Conservation (phyloP, 495 filamentous ascomycete genomes). For the Annulohypoxylon bovei region DNA sequence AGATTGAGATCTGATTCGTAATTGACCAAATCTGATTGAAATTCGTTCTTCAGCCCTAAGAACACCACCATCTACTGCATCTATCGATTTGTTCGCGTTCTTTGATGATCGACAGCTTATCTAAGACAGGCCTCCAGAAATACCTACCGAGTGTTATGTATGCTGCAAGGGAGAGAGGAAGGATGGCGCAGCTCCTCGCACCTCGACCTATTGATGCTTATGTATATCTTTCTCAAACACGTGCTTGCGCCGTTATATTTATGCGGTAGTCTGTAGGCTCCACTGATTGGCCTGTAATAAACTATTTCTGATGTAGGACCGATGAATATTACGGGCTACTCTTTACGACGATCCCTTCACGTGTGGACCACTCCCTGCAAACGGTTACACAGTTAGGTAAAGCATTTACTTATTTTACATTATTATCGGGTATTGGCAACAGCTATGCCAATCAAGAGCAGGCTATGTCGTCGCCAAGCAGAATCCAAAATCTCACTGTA, state of each 20-base stretch:
- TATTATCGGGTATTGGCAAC: neutral
- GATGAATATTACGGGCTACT: conserved; percentile 5
- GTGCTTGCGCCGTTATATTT: neutral
- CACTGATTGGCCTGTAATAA: neutral
- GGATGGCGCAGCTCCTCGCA: conserved; percentile 18
- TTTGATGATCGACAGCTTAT: conserved; percentile 17
- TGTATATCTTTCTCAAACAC: neutral
- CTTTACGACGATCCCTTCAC: neutral
- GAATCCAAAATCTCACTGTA: conserved; percentile 32
- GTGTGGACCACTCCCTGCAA: conserved; percentile 5
- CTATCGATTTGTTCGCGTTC: conserved; percentile 7
- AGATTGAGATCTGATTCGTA: neutral
- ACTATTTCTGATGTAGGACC: neutral
- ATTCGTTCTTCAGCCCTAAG: conserved; percentile 9
- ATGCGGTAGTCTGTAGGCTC: neutral
- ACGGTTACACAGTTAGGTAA: conserved; percentile 1
- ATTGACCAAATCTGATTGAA: neutral
- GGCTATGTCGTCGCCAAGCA: conserved; percentile 16
- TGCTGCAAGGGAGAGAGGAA: conserved; percentile 3
- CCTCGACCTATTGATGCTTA: conserved; percentile 14
- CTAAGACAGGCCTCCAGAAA: neutral
- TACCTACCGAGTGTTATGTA: neutral
- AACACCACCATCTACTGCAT: neutral
- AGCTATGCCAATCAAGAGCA: conserved; percentile 10
- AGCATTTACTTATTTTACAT: neutral